These are phyloP conservation scores for Borovskyia barvae DNA, from an alignment of 208 protist genomes.

Conservation along the genomic window DNA sequence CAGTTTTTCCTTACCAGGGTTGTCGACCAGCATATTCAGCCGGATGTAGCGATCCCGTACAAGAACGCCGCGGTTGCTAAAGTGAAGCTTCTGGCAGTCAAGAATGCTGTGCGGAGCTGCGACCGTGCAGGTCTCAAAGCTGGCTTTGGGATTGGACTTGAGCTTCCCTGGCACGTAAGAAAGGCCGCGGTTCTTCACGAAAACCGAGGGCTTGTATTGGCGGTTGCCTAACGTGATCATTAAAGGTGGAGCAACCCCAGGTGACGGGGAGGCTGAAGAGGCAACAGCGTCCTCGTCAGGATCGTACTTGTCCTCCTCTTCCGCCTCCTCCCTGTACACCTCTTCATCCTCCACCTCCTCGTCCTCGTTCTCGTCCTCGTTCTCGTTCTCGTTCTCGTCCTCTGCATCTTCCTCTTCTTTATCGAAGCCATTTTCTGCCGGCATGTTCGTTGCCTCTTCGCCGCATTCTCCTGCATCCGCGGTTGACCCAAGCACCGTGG, in stretches of 20 bases:
- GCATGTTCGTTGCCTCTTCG: slow-evolving; percentile 14
- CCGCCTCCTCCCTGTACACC: slow-evolving; percentile 7
- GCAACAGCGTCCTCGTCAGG: slow-evolving; percentile 12
- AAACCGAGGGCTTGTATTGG: slow-evolving; percentile 42
- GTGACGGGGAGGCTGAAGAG: neutral
- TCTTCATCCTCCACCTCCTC: slow-evolving; percentile 27
- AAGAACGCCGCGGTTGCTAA: slow-evolving; percentile 60
- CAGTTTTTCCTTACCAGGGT: slow-evolving; percentile 39
- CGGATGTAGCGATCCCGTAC: slow-evolving; percentile 68
- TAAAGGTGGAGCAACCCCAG: neutral
- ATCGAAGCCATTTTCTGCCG: slow-evolving; percentile 17
- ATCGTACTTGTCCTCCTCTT: slow-evolving; percentile 32
- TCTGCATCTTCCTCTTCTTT: slow-evolving; percentile 30
- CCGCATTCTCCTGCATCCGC: slow-evolving; percentile 10
- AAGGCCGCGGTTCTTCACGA: slow-evolving; percentile 67
- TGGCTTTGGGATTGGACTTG: slow-evolving; percentile 52
- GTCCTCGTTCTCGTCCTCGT: slow-evolving; percentile 22
- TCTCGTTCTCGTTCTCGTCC: slow-evolving; percentile 15
- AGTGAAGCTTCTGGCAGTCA: slow-evolving; percentile 55
- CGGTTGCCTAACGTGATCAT: slow-evolving; percentile 36
- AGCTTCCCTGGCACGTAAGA: slow-evolving; percentile 33
- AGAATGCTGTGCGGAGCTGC: slow-evolving; percentile 55
- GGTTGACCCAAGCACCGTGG: neutral
- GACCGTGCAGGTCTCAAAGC: slow-evolving; percentile 39
- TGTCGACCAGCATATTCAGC: slow-evolving; percentile 74